Conservation (phyloP, 148 eudicot genomes). For the Silene latifolia region DNA sequence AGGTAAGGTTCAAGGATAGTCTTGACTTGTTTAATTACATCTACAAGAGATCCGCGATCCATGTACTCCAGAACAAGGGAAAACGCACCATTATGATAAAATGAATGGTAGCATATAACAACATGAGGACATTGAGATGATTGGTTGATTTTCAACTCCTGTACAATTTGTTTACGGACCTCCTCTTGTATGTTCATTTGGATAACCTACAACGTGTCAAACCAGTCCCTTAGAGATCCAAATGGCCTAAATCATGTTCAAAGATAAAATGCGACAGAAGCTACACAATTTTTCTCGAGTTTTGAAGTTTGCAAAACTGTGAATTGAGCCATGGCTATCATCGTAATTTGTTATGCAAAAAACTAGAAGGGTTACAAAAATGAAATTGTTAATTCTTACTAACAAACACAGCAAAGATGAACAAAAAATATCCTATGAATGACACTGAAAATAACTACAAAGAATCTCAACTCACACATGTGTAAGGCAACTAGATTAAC, state of each 20-base stretch:
- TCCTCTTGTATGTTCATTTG: conserved; percentile 99
- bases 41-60: conserved; percentile 96
- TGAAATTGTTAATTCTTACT: not conserved
- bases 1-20: conserved; percentile 97
- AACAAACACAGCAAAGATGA: not conserved
- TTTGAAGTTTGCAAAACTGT: too few relatives aligned
- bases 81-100: conserved; percentile 88
- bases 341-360: too few relatives aligned
- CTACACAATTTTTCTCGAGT: too few relatives aligned
- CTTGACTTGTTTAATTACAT: conserved; percentile 79
- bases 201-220: conserved; percentile 57
- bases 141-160: conserved; percentile 94
- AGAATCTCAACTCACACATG: not conserved
- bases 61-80: conserved; percentile 93
- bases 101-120: conserved; percentile 89
- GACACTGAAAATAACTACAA: not conserved
- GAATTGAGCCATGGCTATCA: too few relatives aligned
- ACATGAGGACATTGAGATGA: conserved; percentile 86
- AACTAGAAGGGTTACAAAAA: not conserved
- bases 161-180: conserved; percentile 92
- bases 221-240: conserved; percentile 12
- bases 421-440: too few relatives aligned
- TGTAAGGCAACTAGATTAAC: not conserved
- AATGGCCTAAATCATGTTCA: not conserved
- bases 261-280: not conserved